Percentiles rank a stretch among this genome's conserved stretches.
Conservation (phyloP, 768 basidiomycete species). For the Podaxis rugospora region DNA sequence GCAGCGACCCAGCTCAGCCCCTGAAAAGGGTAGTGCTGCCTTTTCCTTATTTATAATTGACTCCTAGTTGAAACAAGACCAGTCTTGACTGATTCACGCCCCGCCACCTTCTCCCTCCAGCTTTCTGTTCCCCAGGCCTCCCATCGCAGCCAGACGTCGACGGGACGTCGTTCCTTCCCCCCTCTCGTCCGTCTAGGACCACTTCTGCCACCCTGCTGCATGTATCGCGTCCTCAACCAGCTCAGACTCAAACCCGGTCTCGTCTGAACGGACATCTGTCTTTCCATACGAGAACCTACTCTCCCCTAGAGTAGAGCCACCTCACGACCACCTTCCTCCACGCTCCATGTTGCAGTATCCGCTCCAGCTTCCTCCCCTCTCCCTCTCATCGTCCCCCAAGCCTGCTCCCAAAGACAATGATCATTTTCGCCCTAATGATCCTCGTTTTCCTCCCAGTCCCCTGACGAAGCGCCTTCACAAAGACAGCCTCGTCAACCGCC, state of each 20-base stretch:
- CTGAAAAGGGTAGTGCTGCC: not conserved
- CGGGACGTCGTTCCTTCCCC: constrained; percentile 20
- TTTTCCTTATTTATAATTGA: constrained; percentile 6
- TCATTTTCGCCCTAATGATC: constrained; percentile 41
- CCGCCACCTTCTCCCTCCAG: constrained; percentile 6
- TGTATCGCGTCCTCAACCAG: constrained; percentile 24
- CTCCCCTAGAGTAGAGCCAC: constrained; percentile 15
- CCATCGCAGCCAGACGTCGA: constrained; percentile 18
- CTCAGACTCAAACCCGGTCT: constrained; percentile 57
- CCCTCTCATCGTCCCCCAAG: constrained; percentile 32
- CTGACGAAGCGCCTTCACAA: constrained; percentile 36
- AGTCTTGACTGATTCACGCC: constrained; percentile 9
- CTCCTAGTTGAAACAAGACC: constrained; percentile 6
- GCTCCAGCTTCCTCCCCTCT: constrained; percentile 36
- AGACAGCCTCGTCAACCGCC: constrained; percentile 26
- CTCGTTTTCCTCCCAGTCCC: constrained; percentile 17
- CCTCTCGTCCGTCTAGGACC: constrained; percentile 13
- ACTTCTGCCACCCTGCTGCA: constrained; percentile 22
- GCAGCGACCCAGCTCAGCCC: constrained; percentile 1
- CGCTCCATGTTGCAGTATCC: constrained; percentile 61
- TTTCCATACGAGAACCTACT: constrained; percentile 16
- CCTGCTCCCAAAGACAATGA: constrained; percentile 27
- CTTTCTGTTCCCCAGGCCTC: constrained; percentile 21
- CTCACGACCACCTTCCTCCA: constrained; percentile 20
- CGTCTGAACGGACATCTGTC: constrained; percentile 38